phyloP scores from a whole-genome alignment of 2,329 filamentous ascomycete species.

The Aureobasidium musti region DNA sequence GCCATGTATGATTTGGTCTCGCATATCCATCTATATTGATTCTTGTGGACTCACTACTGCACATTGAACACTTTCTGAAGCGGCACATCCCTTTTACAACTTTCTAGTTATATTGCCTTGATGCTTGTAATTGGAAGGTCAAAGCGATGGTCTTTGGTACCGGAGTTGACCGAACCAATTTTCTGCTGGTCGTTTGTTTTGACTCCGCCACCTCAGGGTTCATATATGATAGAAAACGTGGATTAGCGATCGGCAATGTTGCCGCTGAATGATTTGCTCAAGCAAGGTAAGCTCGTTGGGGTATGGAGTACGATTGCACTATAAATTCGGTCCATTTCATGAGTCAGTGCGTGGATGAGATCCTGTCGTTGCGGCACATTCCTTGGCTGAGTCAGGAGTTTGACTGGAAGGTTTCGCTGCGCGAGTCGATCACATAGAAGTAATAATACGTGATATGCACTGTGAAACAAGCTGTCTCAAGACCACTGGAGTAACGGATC shows the following conservation, averaged over 20 bases:
- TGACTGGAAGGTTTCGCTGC: not conserved
- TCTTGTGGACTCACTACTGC: not conserved
- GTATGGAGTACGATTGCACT: not conserved
- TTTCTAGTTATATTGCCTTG: not conserved
- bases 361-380: too few relatives aligned
- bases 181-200: too few relatives aligned
- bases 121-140: not conserved
- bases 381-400: too few relatives aligned
- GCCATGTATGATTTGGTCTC: not conserved
- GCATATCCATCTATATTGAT: not conserved
- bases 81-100: too few relatives aligned
- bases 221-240: not conserved
- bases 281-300: too few relatives aligned
- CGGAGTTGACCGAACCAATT: not conserved
- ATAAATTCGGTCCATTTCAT: constrained; percentile 6
- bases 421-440: not conserved
- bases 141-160: not conserved
- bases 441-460: not conserved
- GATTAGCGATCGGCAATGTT: not conserved
- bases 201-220: not conserved
- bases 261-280: not conserved
- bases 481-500: not conserved
- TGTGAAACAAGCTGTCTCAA: not conserved
- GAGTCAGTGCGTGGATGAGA: not conserved
- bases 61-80: too few relatives aligned